Evolutionary conservation across 2,329 filamentous ascomycete species (phyloP), one percentile per base, ranked within the genome.

Genomic region (Ophiostoma perfectum): DNA sequence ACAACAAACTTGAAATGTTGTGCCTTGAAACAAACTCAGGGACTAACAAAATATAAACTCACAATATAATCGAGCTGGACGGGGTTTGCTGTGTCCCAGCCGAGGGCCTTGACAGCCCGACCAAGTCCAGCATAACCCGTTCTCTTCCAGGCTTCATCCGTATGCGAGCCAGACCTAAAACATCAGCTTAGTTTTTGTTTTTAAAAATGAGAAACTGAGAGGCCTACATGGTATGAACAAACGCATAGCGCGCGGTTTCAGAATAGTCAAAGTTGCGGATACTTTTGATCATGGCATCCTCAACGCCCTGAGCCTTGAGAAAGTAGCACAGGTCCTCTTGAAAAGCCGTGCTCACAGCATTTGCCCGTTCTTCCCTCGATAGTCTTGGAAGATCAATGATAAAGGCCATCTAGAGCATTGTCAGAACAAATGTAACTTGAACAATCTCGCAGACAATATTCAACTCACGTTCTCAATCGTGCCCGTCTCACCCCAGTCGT

Each of bases 401-500:
- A 76, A 97, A 98, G 7, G 93, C 87, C 73, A 88, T 89, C 88
- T 90, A 69, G 3, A 4, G 27, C 4, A 12, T 2, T 12, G 65
- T 58, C 39, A 70, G 67, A 18, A 60, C 47, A 45, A 1, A 16
- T 7, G 9, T 45, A 8, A 8, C 14, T 6, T 1, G 9, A 52
- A 18, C n/a, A 52, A 9, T 6, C 47, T 18, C 18, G 12, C 9
- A 52, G 45, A 9, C 3, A 52, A 12, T 14, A 41, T 16, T 39
- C 6, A n/a, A 76, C 83, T 69, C 74, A 90, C 89, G 77, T 97
- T 97, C 78, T 97, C 93, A 88, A 97, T 90, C 2, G 88, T 79
- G 6, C 91, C 91, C 1, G 83, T 84, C 76, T 96, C 92, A 9
- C 93, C 94, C 93, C 95, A 98, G 75, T 99, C 94, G 74, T 91